Conservation (phyloP, 148 eudicot genomes). For the Polygonum maritimum region DNA sequence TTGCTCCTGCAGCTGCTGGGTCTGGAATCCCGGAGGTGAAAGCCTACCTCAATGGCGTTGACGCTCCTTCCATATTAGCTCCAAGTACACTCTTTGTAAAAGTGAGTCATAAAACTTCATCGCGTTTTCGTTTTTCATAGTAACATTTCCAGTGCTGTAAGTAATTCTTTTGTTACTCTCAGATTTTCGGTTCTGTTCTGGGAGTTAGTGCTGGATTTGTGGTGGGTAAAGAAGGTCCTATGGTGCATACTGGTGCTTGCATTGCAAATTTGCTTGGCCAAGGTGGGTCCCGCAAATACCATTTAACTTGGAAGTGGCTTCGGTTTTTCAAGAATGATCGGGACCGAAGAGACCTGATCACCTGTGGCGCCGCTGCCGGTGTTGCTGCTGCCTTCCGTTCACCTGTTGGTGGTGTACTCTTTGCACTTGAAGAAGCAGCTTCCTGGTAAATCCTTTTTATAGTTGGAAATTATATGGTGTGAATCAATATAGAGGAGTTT, state of each 20-base stretch:
- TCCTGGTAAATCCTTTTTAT: constrained; percentile 27
- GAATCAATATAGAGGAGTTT: background rate
- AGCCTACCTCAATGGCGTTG: constrained; percentile 49
- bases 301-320: constrained; percentile 49
- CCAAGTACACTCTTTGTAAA: constrained; percentile 44
- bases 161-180: constrained; percentile 8
- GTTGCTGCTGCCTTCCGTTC: constrained; percentile 71
- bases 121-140: background rate
- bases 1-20: constrained; percentile 54
- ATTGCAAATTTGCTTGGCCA: constrained; percentile 54
- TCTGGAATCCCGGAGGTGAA: constrained; percentile 55
- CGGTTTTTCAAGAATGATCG: constrained; percentile 55
- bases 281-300: constrained; percentile 51
- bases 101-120: background rate
- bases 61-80: constrained; percentile 51
- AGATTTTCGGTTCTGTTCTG: constrained; percentile 40
- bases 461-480: background rate
- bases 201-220: constrained; percentile 47
- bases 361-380: constrained; percentile 62
- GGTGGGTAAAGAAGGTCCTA: constrained; percentile 52
- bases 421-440: constrained; percentile 65
- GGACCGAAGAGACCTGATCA: constrained; percentile 49
- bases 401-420: constrained; percentile 63
- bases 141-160: background rate
- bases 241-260: constrained; percentile 60